A percentile compares a stretch with the other conserved stretches of the same genome.
These are phyloP conservation scores for Starmerella cellae DNA, from an alignment of 805 yeast genomes.

Conservation along the genomic window DNA sequence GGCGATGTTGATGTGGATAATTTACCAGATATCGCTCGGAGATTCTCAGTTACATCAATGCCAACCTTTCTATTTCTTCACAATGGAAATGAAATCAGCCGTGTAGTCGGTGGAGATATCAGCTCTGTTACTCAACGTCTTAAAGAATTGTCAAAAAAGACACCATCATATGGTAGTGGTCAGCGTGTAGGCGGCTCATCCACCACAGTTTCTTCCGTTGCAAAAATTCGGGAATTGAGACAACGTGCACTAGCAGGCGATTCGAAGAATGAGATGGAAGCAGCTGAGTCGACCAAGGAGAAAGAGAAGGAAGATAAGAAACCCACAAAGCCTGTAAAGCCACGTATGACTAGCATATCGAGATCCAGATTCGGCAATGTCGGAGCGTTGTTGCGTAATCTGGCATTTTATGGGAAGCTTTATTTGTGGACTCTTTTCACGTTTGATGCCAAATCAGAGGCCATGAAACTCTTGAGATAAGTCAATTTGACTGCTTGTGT, in stretches of 20 bases:
- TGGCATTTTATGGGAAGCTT: slow-evolving; percentile 10
- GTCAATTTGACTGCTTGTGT: too few relatives aligned
- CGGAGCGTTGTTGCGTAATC: neutral
- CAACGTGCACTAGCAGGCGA: slow-evolving; percentile 7
- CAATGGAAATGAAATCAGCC: slow-evolving; percentile 57
- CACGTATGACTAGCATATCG: too few relatives aligned
- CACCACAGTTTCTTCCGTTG: neutral
- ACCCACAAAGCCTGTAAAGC: too few relatives aligned
- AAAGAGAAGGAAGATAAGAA: too few relatives aligned
- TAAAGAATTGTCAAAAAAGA: neutral
- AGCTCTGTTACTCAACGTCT: slow-evolving; percentile 9
- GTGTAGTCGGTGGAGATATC: slow-evolving; percentile 25
- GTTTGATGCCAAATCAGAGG: slow-evolving; percentile 19
- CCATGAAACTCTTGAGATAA: too few relatives aligned
- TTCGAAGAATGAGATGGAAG: too few relatives aligned
- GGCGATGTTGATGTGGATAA: slow-evolving; percentile 86
- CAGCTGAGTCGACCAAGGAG: too few relatives aligned
- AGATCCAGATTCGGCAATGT: too few relatives aligned
- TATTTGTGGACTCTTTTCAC: slow-evolving; percentile 18
- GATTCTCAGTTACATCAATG: slow-evolving; percentile 47
- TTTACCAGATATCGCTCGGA: slow-evolving; percentile 53
- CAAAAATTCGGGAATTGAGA: slow-evolving; percentile 6
- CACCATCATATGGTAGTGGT: slow-evolving; percentile 13
- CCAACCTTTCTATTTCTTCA: slow-evolving; percentile 64
- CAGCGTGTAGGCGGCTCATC: slow-evolving; percentile 10